These are phyloP conservation scores for Arthrobotrys entomopaga DNA, from an alignment of 2,329 filamentous ascomycete genomes.

Conservation along the genomic window DNA sequence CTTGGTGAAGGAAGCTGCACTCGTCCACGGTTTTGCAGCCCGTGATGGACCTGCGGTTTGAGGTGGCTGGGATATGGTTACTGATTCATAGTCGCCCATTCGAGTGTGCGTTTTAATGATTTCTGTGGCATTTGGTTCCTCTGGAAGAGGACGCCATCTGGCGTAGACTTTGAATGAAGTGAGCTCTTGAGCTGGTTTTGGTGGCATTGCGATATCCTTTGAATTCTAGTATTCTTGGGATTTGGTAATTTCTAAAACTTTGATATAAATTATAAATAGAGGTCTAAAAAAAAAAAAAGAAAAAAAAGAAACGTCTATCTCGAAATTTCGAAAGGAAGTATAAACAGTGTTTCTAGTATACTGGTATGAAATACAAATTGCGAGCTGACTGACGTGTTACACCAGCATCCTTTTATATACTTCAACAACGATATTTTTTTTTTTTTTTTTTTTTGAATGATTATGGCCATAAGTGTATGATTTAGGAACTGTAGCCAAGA, in stretches of 20 bases:
- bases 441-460: no score
- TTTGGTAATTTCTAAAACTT: not conserved
- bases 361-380: no score
- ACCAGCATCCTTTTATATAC: no score
- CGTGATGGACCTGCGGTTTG: conserved; percentile 23
- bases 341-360: no score
- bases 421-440: no score
- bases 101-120: conserved; percentile 18
- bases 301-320: no score
- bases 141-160: conserved; percentile 48
- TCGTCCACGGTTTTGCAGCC: conserved; percentile 56
- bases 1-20: conserved; percentile 56
- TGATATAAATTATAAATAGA: no score
- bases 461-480: no score
- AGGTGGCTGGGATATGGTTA: conserved; percentile 29
- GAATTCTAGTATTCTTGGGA: not conserved
- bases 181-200: conserved; percentile 29
- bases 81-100: conserved; percentile 23
- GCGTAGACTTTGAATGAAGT: conserved; percentile 45
- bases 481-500: no score
- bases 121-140: conserved; percentile 28
- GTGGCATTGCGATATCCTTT: conserved; percentile 26
- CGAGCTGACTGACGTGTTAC: no score
- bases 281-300: no score
- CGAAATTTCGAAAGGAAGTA: no score